Conservation (phyloP, 345 rosid species). For the Citrus australasica region DNA sequence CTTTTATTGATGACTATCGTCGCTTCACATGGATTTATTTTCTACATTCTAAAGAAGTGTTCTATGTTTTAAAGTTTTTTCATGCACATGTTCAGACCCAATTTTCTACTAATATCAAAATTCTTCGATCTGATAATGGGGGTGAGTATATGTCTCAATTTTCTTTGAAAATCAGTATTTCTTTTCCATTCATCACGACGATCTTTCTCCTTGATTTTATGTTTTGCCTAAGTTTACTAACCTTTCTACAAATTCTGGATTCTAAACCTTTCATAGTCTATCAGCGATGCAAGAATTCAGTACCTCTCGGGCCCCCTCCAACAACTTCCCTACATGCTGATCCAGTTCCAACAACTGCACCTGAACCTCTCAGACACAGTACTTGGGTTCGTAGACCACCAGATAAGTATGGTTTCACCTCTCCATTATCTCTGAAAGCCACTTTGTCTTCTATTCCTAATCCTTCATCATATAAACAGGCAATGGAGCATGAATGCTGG, state of each 20-base stretch:
- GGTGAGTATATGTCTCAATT: neutral
- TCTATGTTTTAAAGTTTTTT: neutral
- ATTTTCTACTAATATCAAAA: neutral
- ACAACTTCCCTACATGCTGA: neutral
- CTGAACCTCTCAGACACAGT: neutral
- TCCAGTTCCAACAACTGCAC: neutral
- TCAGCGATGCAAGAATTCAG: neutral
- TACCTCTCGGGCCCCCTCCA: neutral
- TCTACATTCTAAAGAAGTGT: neutral
- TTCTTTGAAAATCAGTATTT: neutral
- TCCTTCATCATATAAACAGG: neutral
- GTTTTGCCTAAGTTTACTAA: neutral
- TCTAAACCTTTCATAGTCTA: neutral
- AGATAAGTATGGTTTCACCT: neutral
- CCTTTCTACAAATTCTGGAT: neutral
- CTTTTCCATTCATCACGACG: neutral
- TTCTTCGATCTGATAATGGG: neutral
- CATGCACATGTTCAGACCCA: neutral
- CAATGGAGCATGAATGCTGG: neutral
- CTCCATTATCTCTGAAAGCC: neutral
- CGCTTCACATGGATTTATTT: neutral
- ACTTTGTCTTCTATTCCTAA: conserved; percentile 4
- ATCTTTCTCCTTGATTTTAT: neutral
- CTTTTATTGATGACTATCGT: neutral
- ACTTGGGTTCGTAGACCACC: neutral